These are phyloP conservation scores for Coprinopsis strossmayeri DNA, from an alignment of 768 basidiomycete genomes.

Conservation along the genomic window DNA sequence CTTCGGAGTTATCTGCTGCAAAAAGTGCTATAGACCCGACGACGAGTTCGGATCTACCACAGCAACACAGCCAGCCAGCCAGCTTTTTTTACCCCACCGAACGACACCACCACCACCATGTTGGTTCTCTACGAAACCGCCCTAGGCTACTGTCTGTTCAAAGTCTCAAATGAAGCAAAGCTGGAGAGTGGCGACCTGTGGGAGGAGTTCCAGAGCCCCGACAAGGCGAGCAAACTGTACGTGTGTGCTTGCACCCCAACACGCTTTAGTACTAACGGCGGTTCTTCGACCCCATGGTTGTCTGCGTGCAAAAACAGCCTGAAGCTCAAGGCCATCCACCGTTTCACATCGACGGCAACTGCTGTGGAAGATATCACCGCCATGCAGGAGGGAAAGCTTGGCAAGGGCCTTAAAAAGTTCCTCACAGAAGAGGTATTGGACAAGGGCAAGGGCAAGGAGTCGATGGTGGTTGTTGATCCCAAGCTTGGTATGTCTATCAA, in stretches of 20 bases:
- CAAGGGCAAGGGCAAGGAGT: conserved; percentile 88
- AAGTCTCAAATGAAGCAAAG: conserved; percentile 85
- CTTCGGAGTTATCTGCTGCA: no score
- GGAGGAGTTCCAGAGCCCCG: conserved; percentile 91
- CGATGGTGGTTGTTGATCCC: conserved; percentile 79
- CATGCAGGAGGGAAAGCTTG: conserved; percentile 87
- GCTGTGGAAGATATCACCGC: conserved; percentile 97
- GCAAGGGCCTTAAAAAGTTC: conserved; percentile 91
- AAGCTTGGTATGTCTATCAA: conserved; percentile 78
- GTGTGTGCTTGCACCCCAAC: no score
- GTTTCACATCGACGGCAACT: conserved; percentile 92
- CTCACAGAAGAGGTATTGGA: conserved; percentile 77
- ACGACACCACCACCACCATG: conserved; percentile 39
- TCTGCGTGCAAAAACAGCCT: no score
- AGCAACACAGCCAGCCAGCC: background rate
- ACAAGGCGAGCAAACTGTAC: conserved; percentile 87
- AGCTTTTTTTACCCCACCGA: background rate
- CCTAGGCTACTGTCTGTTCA: conserved; percentile 97
- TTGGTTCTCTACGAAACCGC: conserved; percentile 95
- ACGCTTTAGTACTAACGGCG: no score
- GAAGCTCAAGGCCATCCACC: conserved; percentile 92
- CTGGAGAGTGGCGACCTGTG: conserved; percentile 79
- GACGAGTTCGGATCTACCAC: background rate
- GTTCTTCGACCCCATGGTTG: no score
- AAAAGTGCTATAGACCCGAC: background rate